phyloP scores from a whole-genome alignment of 139 green algal genomes.

The Tetradesmus lagerheimii region DNA sequence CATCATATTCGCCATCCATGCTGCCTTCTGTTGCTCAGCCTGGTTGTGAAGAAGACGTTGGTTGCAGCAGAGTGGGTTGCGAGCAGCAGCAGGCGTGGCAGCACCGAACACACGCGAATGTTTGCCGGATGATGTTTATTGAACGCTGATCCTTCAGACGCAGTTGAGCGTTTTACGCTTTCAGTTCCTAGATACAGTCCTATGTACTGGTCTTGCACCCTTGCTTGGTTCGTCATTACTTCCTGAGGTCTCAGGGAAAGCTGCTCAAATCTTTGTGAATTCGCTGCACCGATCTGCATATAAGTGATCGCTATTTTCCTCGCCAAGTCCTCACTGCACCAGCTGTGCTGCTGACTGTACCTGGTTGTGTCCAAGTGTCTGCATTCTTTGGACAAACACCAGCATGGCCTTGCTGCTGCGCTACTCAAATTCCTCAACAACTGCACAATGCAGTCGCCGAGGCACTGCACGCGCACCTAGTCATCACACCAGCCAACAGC shows the following conservation, averaged over 20 bases:
- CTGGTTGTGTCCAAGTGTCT: not conserved
- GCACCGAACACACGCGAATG: not conserved
- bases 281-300: too few species aligned
- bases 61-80: not conserved
- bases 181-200: not conserved
- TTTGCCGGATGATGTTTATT: too few species aligned
- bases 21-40: not conserved
- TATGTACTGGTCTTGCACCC: conserved; percentile 1
- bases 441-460: not conserved
- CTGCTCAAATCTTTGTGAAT: too few species aligned
- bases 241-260: not conserved
- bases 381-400: not conserved
- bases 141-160: not conserved
- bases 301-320: too few species aligned
- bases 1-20: conserved; percentile 97
- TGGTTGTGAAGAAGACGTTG: not conserved
- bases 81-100: not conserved
- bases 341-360: not conserved
- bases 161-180: not conserved
- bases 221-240: not conserved
- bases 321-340: not conserved
- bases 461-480: too few species aligned
- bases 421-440: not conserved
- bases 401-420: not conserved
- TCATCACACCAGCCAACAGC: not conserved